Conservation (phyloP, 352 stramenopile species). For the Thraustochytrium aureum region DNA sequence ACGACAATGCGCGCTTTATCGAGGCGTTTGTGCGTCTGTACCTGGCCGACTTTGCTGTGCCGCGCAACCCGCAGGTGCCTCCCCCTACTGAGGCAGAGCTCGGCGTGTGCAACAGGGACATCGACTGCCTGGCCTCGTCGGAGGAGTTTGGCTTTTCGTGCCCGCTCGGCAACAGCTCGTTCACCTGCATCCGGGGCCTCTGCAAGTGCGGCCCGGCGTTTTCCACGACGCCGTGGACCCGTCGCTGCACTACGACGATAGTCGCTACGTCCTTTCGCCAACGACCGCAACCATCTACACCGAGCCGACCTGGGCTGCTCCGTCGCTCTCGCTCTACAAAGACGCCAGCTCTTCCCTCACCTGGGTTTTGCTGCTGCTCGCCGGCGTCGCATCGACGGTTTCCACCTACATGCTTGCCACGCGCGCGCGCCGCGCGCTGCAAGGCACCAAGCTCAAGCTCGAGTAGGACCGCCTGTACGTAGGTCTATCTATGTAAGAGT, state of each 20-base stretch:
- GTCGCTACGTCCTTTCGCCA: background rate
- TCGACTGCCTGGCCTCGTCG: background rate
- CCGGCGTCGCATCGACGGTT: background rate
- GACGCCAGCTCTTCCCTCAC: background rate
- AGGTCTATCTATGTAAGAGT: no score
- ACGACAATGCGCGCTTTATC: slow-evolving; percentile 5
- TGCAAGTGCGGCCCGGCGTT: slow-evolving; percentile 3
- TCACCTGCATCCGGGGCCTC: background rate
- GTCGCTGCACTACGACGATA: background rate
- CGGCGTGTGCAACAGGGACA: background rate
- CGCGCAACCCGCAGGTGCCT: no score
- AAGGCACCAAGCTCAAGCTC: slow-evolving; percentile 34
- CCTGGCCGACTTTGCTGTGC: background rate
- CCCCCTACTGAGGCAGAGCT: background rate
- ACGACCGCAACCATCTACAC: background rate
- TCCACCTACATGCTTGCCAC: background rate
- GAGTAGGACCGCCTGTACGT: no score
- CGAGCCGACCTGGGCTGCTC: background rate
- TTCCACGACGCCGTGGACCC: slow-evolving; percentile 27
- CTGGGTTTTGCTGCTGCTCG: slow-evolving; percentile 5
- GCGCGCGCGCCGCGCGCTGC: background rate
- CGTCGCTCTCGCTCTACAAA: background rate
- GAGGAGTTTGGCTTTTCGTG: background rate
- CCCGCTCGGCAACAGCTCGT: background rate
- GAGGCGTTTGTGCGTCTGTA: slow-evolving; percentile 9